A percentile compares a stretch with the other conserved stretches of the same genome.
These are phyloP conservation scores for Glomus cerebriforme DNA, from an alignment of 192 early-diverging fungal species.

Conservation along the genomic window DNA sequence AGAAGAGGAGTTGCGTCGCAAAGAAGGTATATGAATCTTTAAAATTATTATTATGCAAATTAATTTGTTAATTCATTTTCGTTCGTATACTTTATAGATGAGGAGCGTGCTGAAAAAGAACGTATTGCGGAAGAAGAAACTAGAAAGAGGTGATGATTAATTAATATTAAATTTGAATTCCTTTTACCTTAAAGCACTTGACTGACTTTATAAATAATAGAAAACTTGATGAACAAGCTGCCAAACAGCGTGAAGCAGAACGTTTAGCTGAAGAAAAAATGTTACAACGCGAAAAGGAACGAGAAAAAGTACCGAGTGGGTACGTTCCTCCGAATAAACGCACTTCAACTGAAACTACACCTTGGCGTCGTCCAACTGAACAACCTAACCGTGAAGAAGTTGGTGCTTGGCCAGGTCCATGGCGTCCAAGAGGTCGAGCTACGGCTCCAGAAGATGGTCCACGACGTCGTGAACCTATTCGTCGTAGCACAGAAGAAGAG, in stretches of 20 bases:
- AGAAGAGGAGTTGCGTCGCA: constrained; percentile 42
- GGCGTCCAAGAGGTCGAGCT: not conserved
- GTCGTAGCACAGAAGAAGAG: not conserved
- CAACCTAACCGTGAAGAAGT: not conserved
- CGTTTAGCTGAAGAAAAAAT: constrained; percentile 50
- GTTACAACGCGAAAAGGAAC: constrained; percentile 31
- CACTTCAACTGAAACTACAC: constrained; percentile 18
- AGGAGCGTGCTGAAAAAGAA: constrained; percentile 54
- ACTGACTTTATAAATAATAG: constrained; percentile 28
- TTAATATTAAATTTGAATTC: constrained; percentile 24
- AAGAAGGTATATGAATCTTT: constrained; percentile 9
- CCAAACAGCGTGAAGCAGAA: constrained; percentile 50
- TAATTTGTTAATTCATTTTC: not conserved
- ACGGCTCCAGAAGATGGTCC: not conserved
- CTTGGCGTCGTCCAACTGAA: constrained; percentile 13
- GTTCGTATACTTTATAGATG: constrained; percentile 29
- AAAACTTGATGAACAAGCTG: constrained; percentile 54
- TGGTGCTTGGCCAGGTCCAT: not conserved
- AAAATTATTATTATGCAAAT: not conserved
- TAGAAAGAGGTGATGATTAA: constrained; percentile 1
- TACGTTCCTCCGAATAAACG: constrained; percentile 37
- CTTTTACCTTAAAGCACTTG: constrained; percentile 31
- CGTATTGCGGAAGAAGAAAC: constrained; percentile 43
- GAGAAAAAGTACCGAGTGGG: constrained; percentile 28
- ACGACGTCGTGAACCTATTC: not conserved